Percentiles rank a stretch among this genome's conserved stretches.
phyloP scores from a whole-genome alignment of 2,329 filamentous ascomycete genomes.

The Fusarium nygamai region DNA sequence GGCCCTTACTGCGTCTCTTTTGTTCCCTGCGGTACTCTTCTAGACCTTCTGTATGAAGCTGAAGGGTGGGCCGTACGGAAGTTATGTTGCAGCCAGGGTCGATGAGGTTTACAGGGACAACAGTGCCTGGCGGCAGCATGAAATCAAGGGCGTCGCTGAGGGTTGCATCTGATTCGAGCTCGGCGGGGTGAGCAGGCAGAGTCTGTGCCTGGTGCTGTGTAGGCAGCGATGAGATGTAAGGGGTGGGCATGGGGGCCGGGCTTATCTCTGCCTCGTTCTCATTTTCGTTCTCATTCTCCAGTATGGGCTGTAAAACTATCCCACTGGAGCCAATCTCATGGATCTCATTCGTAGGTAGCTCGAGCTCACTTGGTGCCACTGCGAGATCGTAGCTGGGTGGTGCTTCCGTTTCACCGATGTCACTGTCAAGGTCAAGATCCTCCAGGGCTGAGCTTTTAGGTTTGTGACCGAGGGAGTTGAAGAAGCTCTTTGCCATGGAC shows the following conservation, averaged over 20 bases:
- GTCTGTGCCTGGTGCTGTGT: conserved; percentile 9
- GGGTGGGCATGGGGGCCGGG: conserved; percentile 16
- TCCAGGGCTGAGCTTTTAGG: conserved; percentile 48
- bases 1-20: conserved; percentile 51
- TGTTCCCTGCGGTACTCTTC: conserved; percentile 45
- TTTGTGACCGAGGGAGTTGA: conserved; percentile 62
- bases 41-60: conserved; percentile 52
- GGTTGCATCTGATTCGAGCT: conserved; percentile 40
- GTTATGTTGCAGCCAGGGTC: conserved; percentile 25
- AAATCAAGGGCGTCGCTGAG: conserved; percentile 41
- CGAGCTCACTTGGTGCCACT: conserved; percentile 48
- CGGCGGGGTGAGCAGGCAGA: conserved; percentile 38
- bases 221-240: conserved; percentile 36
- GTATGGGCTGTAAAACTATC: conserved; percentile 47
- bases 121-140: conserved; percentile 39
- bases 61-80: conserved; percentile 50
- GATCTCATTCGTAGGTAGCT: conserved; percentile 62
- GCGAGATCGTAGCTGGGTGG: conserved; percentile 60
- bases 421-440: conserved; percentile 43
- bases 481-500: conserved; percentile 64
- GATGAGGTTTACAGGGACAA: conserved; percentile 39
- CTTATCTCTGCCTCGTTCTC: conserved; percentile 34
- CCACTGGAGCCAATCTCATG: conserved; percentile 63
- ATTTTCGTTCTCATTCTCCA: conserved; percentile 34
- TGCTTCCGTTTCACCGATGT: conserved; percentile 49